Conservation (phyloP, 2,329 filamentous ascomycete species). For the Dactylella cylindrospora region DNA sequence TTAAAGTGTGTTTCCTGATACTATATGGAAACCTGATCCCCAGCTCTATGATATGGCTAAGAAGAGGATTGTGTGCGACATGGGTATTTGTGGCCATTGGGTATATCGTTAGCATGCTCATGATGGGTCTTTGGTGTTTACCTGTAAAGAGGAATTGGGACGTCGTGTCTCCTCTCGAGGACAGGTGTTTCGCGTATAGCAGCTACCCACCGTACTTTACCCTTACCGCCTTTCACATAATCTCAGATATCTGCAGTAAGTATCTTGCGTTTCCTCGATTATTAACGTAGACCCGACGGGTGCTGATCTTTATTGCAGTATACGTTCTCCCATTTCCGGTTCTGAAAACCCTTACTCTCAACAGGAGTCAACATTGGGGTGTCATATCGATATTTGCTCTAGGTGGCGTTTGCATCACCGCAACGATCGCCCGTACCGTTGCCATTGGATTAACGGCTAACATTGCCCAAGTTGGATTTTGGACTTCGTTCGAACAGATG, state of each 20-base stretch:
- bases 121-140: slow-evolving; percentile 36
- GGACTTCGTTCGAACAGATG: slow-evolving; percentile 41
- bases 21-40: slow-evolving; percentile 33
- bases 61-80: slow-evolving; percentile 29
- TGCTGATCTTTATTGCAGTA: slow-evolving; percentile 6
- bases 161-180: slow-evolving; percentile 22
- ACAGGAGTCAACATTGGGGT: slow-evolving; percentile 33
- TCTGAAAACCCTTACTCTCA: slow-evolving; percentile 24
- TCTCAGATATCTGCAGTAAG: slow-evolving; percentile 38
- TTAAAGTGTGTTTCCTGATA: slow-evolving; percentile 33
- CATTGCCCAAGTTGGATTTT: slow-evolving; percentile 29
- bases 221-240: slow-evolving; percentile 27
- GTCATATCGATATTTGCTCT: slow-evolving; percentile 40
- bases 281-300: background rate
- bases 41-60: slow-evolving; percentile 29
- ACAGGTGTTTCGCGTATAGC: slow-evolving; percentile 35
- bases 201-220: slow-evolving; percentile 38
- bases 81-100: slow-evolving; percentile 28
- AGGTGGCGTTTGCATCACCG: slow-evolving; percentile 34
- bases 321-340: slow-evolving; percentile 30
- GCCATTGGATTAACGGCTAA: slow-evolving; percentile 26
- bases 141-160: slow-evolving; percentile 34
- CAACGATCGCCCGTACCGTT: slow-evolving; percentile 35
- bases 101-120: slow-evolving; percentile 25
- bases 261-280: background rate